Base-by-base conservation (phyloP, 2,329 filamentous ascomycete species). In the Microcera coccophila region DNA sequence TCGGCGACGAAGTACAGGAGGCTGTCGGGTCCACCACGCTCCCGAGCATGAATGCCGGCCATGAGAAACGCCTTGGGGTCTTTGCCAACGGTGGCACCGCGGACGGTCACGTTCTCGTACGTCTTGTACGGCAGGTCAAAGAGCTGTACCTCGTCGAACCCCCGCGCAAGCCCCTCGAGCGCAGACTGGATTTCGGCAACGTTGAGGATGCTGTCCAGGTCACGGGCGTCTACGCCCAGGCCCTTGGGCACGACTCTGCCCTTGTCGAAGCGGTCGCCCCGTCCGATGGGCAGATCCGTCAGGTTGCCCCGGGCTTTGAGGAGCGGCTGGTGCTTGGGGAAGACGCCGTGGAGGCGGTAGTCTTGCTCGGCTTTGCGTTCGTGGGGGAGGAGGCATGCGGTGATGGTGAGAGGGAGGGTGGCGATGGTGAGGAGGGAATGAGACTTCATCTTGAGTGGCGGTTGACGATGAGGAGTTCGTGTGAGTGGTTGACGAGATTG, bases 1-100 rank as follows among this genome's bases (percentile, higher is more conserved):
- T 82, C 78, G 0, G 75, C 64, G 21, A 80, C 65, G 62, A 78
- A 80, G 65, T 79, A 79, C 33, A 81, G 60, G 12, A 81, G 63
- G 45, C 74, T 68, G 54, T 82, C 78, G 0, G 77, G 69, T 0
- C 71, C 74, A 19, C 77, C 78, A 9, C 78, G 72, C 61, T 82
- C 78, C 18, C 78, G 74, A 8, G 78, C 74, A 52, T 81, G 78
- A 36, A 80, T 71, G 19, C 67, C 75, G 32, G 71, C 71, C 45
- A 73, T 73, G 43, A 82, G 61, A 54, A 75, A 76, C 20, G 78
- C 68, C 26, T 71, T 67, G 52, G 74, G 73, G 10, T 55, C 42
- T 5, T 65, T 64, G 17, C 75, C 33, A 24, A 76, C 64, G 42
- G 66, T 66, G n/a, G 57, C 64, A 5, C 68, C 72, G 17, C 62